A percentile compares a stretch with the other conserved stretches of the same genome.
These are phyloP conservation scores for Harringtonia aguacate DNA, from an alignment of 2,329 filamentous ascomycete genomes.

Conservation along the genomic window DNA sequence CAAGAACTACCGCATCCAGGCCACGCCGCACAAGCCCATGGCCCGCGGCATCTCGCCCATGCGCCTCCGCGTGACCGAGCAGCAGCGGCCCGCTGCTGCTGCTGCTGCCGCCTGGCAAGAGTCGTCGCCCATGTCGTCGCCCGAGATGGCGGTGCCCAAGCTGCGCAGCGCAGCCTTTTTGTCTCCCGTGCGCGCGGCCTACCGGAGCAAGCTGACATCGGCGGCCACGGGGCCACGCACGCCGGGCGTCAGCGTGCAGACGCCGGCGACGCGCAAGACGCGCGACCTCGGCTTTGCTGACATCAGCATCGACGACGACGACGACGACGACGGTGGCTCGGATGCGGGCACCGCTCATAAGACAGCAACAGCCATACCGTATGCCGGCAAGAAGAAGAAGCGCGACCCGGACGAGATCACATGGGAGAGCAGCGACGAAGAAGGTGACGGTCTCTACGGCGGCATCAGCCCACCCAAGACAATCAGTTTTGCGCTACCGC, in stretches of 20 bases:
- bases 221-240: constrained; percentile 47
- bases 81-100: constrained; percentile 13
- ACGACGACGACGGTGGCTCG: too few relatives aligned
- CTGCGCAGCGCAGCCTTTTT: constrained; percentile 79
- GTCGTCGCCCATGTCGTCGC: constrained; percentile 55
- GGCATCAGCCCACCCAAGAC: constrained; percentile 90
- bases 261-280: constrained; percentile 47
- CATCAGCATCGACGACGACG: constrained; percentile 4
- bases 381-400: constrained; percentile 9
- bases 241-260: constrained; percentile 79
- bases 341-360: background rate
- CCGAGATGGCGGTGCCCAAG: constrained; percentile 71
- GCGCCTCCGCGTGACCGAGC: constrained; percentile 25
- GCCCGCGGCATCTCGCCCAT: constrained; percentile 33
- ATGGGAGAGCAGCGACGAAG: constrained; percentile 67
- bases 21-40: constrained; percentile 63
- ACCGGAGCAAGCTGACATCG: constrained; percentile 29
- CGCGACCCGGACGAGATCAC: constrained; percentile 42
- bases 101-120: constrained; percentile 33
- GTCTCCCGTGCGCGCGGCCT: constrained; percentile 47
- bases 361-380: background rate
- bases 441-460: constrained; percentile 49
- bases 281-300: constrained; percentile 27
- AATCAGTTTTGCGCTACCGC: constrained; percentile 73
- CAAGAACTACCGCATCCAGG: constrained; percentile 89